Evolutionary conservation across 805 yeast genomes (phyloP), one percentile per base, ranked within the genome.

Genomic region (Lipomyces anomalus): DNA sequence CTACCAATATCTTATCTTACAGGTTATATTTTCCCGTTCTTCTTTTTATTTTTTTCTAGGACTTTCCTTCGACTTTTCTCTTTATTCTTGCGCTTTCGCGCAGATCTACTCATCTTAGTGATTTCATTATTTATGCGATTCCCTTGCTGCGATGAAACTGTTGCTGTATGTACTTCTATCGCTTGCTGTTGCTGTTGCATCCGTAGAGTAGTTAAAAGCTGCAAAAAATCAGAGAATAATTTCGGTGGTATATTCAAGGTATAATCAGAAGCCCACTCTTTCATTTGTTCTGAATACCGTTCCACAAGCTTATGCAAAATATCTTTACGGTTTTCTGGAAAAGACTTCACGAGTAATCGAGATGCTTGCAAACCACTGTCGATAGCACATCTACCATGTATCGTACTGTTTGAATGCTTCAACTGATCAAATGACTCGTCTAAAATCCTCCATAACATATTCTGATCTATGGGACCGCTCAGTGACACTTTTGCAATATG

Each of bases 401-500:
- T 26, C 30, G 30, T 26, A 13, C 30, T 26, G 30, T 26, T 26
- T 9, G 30, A 9, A 13, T 26, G 30, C 30, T 13, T 9, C 30
- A 26, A 9, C 11, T 26, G 13, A 13, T 26, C 30, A 9, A 26
- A 9, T 9, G 11, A 9, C 30, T 9, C 30, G 30, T 26, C 30
- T 13, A 26, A 13, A 9, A 13, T 13, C 30, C 11, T 13, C 30
- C 9, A 13, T 13, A 26, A 13, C 11, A 9, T 13, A 9, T 26
- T 26, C 11, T 26, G 13, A 9, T 9, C 11, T 13, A 26, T 13
- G 30, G 30, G 11, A 9, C 13, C 30, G 30, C 13, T 13, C 30
- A 13, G 30, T 13, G 9, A 13, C 11, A 26, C 11, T 22, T 79
- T 82, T 52, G 79, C 74, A 13, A 85, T 61, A 52, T 70, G 76